Base-by-base conservation (phyloP, 2,329 filamentous ascomycete species). In the Epichloe sibirici region DNA sequence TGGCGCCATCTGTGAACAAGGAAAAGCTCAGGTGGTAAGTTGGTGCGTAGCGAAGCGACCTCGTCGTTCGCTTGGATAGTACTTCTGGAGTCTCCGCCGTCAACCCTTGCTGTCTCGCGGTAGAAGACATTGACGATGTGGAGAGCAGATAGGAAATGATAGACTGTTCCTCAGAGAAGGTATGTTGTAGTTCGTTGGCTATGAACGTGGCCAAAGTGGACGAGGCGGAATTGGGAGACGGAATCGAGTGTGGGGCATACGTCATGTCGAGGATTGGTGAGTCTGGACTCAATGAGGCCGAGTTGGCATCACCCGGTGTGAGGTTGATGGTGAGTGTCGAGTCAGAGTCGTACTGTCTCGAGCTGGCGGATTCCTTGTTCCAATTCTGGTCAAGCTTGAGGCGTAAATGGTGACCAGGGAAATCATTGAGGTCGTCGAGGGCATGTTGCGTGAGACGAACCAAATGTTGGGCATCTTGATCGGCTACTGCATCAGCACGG, bases 21-120 rank as follows among this genome's bases (percentile, higher is more conserved):
- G 93, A 98, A 64, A 98, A 95, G 0, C 90, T 95, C 31, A 98
- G 74, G 65, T 98, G 93, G 65, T 97, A 98, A 0, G 88, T 95
- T 13, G 90, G 83, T 4, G 93, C 86, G 65, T 96, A 95, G 65
- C 91, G 94, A 63, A 97, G 79, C 0, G 90, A 89, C 49, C 90
- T 79, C 2, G 87, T 93, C 38, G 87, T 87, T 56, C 90, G 86
- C 77, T 75, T 85, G 61, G 70, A 78, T 59, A 81, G 73, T 1
- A 76, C 72, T 42, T 81, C 79, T 25, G 76, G 71, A 0, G 75
- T 70, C 35, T 81, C 74, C 37, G 76, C 71, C 0, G 72, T 69
- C 40, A 79, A 59, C 5, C 71, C 71, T 54, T 74, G 71, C 3
- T 74, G 69, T 49, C 71, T 69, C 54, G 63, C 61, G 56, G 75